Evolutionary conservation across 176 grass and related monocot genomes (phyloP), one percentile per base, ranked within the genome.

Genomic region (Triticum urartu): DNA sequence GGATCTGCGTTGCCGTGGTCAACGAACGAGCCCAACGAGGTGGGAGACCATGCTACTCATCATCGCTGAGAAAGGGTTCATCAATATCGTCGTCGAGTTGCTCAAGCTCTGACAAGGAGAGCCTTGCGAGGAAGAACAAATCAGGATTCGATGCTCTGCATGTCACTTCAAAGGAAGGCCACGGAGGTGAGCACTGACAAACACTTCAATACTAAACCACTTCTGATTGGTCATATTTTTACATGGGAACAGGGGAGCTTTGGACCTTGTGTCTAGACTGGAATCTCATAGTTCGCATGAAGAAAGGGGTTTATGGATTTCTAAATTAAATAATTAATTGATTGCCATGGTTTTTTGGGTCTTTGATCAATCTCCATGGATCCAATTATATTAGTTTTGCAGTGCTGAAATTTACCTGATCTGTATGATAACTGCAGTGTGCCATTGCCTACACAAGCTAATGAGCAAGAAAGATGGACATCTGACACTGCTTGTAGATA

Each of bases 41-140:
- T 90, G 91, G 6, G 94, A 96, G 74, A 94, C 92, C 8, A 87
- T 90, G 28, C 68, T 99, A 66, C 86, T 99, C 84, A 90, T 96
- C 68, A 92, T 94, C 0, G 90, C 92, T 1, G 89, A 87, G 89
- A 97, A 90, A 74, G 97, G 97, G 22, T 96, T 90, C 80, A 83
- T 93, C 60, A 87, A 97, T 34, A 89, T 99, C 77, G 94, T 94
- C 61, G 34, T 94, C 52, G 97, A 99, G 92, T 87, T 99, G 83
- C 90, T 99, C 78, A 92, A 94, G 34, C 94, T 90, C 97, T 2
- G 87, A 99, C 78, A 84, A 78, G 71, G 92, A 99, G 60, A 96
- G 94, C 77, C 92, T 94, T 64, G 47, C 72, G 25, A 90, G 90
- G 89, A 99, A 93, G 97, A 99, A 94, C 92, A 91, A 83, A 81